Evolutionary conservation across 768 basidiomycete species (phyloP).

Genomic region (Boletus sensibilis): DNA sequence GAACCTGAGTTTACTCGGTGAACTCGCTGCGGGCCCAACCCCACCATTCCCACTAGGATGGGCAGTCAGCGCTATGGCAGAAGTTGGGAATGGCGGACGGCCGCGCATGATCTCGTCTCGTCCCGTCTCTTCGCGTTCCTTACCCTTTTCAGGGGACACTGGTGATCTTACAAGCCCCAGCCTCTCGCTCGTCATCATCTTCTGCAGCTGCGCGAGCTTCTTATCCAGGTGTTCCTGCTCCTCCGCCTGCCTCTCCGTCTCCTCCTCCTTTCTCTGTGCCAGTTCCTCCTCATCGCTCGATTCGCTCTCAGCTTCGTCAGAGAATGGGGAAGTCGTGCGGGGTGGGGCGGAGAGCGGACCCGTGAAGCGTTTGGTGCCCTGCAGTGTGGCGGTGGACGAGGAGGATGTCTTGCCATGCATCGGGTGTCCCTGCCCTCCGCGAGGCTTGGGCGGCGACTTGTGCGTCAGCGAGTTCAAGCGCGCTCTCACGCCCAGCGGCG

Average conservation of each 20-base stretch:
- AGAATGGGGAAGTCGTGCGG: conserved; percentile 49
- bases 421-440: conserved; percentile 7
- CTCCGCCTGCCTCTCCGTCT: conserved; percentile 63
- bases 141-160: conserved; percentile 37
- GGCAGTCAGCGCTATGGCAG: conserved; percentile 6
- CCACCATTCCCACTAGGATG: not conserved
- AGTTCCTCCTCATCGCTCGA: conserved; percentile 62
- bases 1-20: conserved; percentile 31
- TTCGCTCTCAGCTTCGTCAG: conserved; percentile 50
- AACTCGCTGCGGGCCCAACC: conserved; percentile 18
- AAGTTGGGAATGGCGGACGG: conserved; percentile 31
- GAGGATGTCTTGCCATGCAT: conserved; percentile 50
- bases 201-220: conserved; percentile 67
- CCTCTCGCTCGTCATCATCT: conserved; percentile 70
- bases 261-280: conserved; percentile 58
- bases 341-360: conserved; percentile 29
- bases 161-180: conserved; percentile 61
- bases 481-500: conserved; percentile 66
- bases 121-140: conserved; percentile 23
- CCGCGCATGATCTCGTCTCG: conserved; percentile 42
- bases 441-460: conserved; percentile 42
- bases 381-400: conserved; percentile 72
- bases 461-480: conserved; percentile 67
- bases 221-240: conserved; percentile 64
- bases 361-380: conserved; percentile 39